A percentile compares a stretch with the other conserved stretches of the same genome.
phyloP scores from a whole-genome alignment of 768 basidiomycete species.

The Galerina marginata region DNA sequence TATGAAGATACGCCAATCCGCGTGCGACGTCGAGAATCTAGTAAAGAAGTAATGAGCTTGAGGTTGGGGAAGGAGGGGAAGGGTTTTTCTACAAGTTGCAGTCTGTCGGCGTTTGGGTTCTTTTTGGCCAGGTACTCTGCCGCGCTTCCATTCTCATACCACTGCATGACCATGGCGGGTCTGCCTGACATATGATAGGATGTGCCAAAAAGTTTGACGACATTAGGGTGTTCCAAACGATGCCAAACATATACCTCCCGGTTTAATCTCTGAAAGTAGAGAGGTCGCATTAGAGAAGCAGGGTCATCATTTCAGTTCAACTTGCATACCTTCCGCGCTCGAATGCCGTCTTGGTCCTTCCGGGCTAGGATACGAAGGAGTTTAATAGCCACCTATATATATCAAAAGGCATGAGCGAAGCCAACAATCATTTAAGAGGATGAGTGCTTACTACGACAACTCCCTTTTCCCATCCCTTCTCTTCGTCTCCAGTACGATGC shows the following conservation, averaged over 20 bases:
- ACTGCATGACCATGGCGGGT: conserved; percentile 48
- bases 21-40: conserved; percentile 49
- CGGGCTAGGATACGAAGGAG: conserved; percentile 42
- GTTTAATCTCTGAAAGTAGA: conserved; percentile 42
- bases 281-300: not conserved
- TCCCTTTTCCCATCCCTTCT: conserved; percentile 14
- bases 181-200: conserved; percentile 43
- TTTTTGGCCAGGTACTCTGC: conserved; percentile 43
- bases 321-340: conserved; percentile 37
- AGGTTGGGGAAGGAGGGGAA: not conserved
- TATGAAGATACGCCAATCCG: conserved; percentile 51
- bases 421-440: not conserved
- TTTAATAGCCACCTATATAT: conserved; percentile 51
- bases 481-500: conserved; percentile 13
- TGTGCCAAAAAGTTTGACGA: conserved; percentile 53
- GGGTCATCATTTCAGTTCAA: not conserved
- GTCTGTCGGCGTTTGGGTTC: conserved; percentile 38
- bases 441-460: conserved; percentile 10
- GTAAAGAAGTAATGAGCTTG: not conserved
- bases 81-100: conserved; percentile 38
- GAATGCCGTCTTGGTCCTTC: conserved; percentile 38
- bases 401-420: not conserved
- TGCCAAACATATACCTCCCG: conserved; percentile 54
- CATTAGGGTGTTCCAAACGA: conserved; percentile 51
- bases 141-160: conserved; percentile 55